Evolutionary conservation across 1,139 yeast species (phyloP).

Genomic region (Suhomyces maxii): DNA sequence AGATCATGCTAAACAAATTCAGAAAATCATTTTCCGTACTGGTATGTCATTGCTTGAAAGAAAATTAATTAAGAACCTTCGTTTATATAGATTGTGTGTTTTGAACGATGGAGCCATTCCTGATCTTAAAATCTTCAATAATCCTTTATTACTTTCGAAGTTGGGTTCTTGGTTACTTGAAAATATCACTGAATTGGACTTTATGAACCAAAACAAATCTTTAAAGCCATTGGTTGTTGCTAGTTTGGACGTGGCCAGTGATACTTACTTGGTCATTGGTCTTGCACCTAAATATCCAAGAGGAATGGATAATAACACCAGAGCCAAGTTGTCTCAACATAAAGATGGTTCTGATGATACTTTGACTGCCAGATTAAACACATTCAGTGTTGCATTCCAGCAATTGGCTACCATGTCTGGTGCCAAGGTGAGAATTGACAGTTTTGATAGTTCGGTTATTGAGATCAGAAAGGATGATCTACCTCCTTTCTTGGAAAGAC

Average conservation of each 20-base stretch:
- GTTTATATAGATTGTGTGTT: conserved; percentile 83
- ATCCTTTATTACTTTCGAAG: conserved; percentile 81
- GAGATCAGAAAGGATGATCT: conserved; percentile 88
- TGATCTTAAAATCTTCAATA: conserved; percentile 71
- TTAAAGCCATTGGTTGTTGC: conserved; percentile 87
- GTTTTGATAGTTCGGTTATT: conserved; percentile 90
- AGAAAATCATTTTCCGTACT: conserved; percentile 81
- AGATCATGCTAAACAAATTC: conserved; percentile 76
- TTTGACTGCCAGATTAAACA: conserved; percentile 54
- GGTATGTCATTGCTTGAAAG: conserved; percentile 89
- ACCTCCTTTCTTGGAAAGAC: conserved; percentile 79
- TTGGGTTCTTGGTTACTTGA: conserved; percentile 91
- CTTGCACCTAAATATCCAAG: conserved; percentile 81
- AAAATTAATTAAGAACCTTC: conserved; percentile 71
- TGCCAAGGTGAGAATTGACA: conserved; percentile 87
- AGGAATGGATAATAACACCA: conserved; percentile 49
- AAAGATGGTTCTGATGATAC: conserved; percentile 27
- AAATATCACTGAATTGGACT: conserved; percentile 79
- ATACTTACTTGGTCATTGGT: conserved; percentile 87
- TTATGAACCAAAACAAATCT: conserved; percentile 39
- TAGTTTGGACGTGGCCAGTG: conserved; percentile 69
- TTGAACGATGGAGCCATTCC: conserved; percentile 80
- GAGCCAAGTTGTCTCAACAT: conserved; percentile 37
- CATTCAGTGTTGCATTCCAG: conserved; percentile 89
- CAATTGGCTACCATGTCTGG: conserved; percentile 79